Evolutionary conservation across 2,329 filamentous ascomycete species (phyloP).

Genomic region (Nemania sp.): DNA sequence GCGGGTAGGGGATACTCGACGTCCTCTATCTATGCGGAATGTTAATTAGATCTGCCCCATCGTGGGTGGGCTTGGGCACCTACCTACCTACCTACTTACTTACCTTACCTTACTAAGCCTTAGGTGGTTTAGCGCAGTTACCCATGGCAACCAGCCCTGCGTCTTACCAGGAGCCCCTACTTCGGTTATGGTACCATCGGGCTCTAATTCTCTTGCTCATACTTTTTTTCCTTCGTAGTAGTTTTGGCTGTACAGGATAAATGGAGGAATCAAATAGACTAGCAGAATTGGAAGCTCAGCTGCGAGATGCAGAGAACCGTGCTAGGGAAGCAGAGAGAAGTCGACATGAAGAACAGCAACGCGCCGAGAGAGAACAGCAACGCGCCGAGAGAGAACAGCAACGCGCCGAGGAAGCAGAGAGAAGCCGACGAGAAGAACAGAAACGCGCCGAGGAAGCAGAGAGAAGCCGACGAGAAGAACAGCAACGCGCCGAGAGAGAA

Average conservation of each 20-base stretch:
- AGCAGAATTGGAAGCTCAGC: conserved; percentile 5
- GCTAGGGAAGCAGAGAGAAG: conserved; percentile 3
- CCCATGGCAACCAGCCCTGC: too few species aligned
- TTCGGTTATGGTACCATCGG: too few species aligned
- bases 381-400: conserved; percentile 27
- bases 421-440: not conserved
- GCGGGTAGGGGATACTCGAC: too few species aligned
- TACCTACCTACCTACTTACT: too few species aligned
- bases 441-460: not conserved
- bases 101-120: too few species aligned
- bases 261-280: conserved; percentile 8
- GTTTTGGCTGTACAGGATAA: not conserved
- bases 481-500: conserved; percentile 11
- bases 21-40: too few species aligned
- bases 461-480: conserved; percentile 26
- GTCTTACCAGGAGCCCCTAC: too few species aligned
- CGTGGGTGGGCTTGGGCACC: too few species aligned
- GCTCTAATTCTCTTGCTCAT: too few species aligned
- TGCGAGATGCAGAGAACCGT: conserved; percentile 3
- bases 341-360: not conserved
- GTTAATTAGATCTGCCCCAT: too few species aligned
- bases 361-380: not conserved
- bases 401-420: conserved; percentile 1
- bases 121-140: too few species aligned
- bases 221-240: not conserved